A percentile compares a stretch with the other conserved stretches of the same genome.
phyloP scores from a whole-genome alignment of 768 basidiomycete genomes.

The Cystobasidiopsis lactophilus region DNA sequence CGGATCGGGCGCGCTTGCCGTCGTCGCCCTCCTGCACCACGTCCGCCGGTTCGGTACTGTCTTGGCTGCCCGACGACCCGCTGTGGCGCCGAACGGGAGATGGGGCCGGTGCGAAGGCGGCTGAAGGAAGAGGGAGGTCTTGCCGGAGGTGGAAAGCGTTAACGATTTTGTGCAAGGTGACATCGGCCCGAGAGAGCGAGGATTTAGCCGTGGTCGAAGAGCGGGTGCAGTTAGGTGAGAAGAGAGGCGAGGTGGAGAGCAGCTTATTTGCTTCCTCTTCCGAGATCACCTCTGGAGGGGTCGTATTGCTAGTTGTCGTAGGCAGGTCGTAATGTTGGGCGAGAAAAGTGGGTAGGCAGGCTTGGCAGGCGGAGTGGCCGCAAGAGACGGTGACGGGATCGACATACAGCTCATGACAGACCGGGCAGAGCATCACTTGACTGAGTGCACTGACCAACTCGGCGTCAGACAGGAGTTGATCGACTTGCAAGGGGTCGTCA shows the following conservation, averaged over 20 bases:
- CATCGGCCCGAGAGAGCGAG: neutral
- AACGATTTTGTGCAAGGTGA: too few species aligned
- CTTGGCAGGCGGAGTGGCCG: constrained; percentile 16
- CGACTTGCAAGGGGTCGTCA: neutral
- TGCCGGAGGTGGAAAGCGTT: too few species aligned
- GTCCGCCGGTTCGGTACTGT: constrained; percentile 1
- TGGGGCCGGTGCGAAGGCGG: too few species aligned
- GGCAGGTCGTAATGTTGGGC: neutral
- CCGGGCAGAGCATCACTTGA: constrained; percentile 9
- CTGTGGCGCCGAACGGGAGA: neutral
- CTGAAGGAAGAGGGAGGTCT: too few species aligned
- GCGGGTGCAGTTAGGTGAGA: neutral
- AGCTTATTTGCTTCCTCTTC: too few species aligned
- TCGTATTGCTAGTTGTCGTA: too few species aligned
- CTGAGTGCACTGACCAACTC: constrained; percentile 9
- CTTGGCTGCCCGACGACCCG: neutral
- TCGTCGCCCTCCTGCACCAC: constrained; percentile 2
- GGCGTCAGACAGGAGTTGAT: neutral
- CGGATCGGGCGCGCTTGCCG: constrained; percentile 7
- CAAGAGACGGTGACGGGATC: constrained; percentile 16
- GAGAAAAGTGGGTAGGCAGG: constrained; percentile 2
- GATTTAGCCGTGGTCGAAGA: neutral
- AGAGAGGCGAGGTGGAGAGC: neutral
- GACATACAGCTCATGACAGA: constrained; percentile 10
- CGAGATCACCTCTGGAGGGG: too few species aligned